These are phyloP conservation scores for Citrus hindsii DNA, from an alignment of 345 rosid species.

Conservation along the genomic window DNA sequence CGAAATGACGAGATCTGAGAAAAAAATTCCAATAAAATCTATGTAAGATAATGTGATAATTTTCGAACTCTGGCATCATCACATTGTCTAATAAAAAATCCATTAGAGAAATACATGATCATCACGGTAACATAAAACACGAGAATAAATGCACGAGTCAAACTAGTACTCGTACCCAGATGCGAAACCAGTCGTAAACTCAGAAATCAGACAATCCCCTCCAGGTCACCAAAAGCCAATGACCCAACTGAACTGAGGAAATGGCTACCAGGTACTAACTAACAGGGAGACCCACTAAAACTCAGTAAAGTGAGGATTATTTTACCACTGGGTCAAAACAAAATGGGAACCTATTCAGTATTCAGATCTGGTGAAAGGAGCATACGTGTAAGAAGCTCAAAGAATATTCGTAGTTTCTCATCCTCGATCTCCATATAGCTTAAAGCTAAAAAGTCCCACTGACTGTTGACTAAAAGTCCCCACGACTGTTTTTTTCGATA, in stretches of 20 bases:
- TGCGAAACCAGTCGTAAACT: conserved; percentile 6
- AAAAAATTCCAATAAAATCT: conserved; percentile 20
- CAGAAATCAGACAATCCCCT: conserved; percentile 1
- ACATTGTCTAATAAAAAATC: background rate
- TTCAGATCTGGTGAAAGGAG: conserved; percentile 24
- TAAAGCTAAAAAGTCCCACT: conserved; percentile 14
- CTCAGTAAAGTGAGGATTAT: background rate
- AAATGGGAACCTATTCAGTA: background rate
- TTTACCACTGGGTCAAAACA: background rate
- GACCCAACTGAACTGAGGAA: conserved; percentile 1
- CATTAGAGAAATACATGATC: background rate
- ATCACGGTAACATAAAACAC: background rate
- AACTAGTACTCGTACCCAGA: background rate
- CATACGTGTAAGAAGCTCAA: conserved; percentile 27
- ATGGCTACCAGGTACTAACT: background rate
- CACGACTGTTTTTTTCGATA: conserved; percentile 17
- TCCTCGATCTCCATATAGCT: conserved; percentile 7
- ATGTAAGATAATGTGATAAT: conserved; percentile 8
- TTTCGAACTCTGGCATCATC: background rate
- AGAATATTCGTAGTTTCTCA: conserved; percentile 3
- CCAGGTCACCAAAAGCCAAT: conserved; percentile 10
- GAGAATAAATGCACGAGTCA: conserved; percentile 1
- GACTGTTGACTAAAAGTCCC: conserved; percentile 30
- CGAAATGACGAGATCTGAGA: conserved; percentile 91
- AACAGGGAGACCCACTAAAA: background rate